Base-by-base conservation (phyloP, 257 asterid genomes). In the Forsythia viridissima region DNA sequence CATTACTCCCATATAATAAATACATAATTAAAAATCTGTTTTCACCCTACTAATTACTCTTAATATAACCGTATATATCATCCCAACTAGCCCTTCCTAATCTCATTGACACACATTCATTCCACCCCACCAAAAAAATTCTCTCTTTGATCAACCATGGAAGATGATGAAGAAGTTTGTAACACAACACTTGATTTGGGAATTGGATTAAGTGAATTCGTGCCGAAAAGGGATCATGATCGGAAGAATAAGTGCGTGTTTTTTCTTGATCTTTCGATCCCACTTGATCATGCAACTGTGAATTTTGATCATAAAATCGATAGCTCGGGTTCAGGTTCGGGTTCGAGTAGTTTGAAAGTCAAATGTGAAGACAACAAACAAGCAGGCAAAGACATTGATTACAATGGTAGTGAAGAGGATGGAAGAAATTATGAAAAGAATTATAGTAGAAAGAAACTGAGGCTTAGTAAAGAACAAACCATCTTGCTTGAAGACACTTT, bases 401-500 rank as follows among this genome's bases (percentile, higher is more conserved):
- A 71, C 67, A 43, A 24, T 8, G 34, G 74, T 1, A 61, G 9
- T 76, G 79, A 79, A 37, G 79, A 77, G 8, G 85, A 77, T 4
- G 85, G 85, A 18, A 18, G 34, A 20, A 79, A 65, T 43, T 40
- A 42, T 20, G 57, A 86, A 46, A 81, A 78, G 76, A 79, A 63
- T 73, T 85, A 80, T 21, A 77, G 79, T 39, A 82, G 93, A 48
- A 88, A 87, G 70, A 90, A 90, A 80, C 8, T 88, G 85, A 90
- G 91, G 89, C 91, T 90, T 66, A 81, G 84, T 21, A 83, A 68
- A 77, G 90, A 88, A 43, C 92, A 90, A 48, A 66, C 84, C 1
- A 79, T 77, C 40, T 72, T 87, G 75, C 92, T 88, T 73, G 91
- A 90, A 83, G 90, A 84, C 46, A 84, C 87, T 70, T 90, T 87